These are phyloP conservation scores for Metarhizium humberi DNA, from an alignment of 2,329 filamentous ascomycete species.

Conservation along the genomic window DNA sequence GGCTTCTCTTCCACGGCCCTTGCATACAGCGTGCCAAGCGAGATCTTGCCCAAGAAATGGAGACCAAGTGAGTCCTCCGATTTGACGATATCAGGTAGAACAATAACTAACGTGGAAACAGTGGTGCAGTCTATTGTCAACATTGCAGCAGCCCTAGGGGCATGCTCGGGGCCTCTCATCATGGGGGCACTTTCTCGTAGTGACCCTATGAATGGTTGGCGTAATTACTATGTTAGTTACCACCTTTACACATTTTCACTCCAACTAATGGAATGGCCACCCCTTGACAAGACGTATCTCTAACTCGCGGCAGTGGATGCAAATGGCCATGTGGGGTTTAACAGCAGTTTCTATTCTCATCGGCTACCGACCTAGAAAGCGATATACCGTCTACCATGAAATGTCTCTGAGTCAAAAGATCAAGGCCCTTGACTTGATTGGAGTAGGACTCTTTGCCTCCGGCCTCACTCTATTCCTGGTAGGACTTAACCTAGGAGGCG, in stretches of 20 bases:
- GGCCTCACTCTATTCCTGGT: not conserved
- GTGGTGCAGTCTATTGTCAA: not conserved
- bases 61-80: too few species aligned
- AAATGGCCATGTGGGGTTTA: too few species aligned
- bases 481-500: too few species aligned
- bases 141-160: not conserved
- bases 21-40: too few species aligned
- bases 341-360: not conserved
- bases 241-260: too few species aligned
- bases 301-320: too few species aligned
- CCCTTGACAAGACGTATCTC: too few species aligned
- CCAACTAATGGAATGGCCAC: too few species aligned
- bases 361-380: slow-evolving; percentile 1
- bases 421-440: not conserved
- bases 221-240: not conserved
- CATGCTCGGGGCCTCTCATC: not conserved
- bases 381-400: not conserved
- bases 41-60: not conserved
- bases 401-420: slow-evolving; percentile 1
- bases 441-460: not conserved
- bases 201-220: not conserved
- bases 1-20: too few species aligned
- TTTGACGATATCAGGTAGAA: too few species aligned
- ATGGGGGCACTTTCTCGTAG: not conserved
- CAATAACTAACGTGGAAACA: too few species aligned